Evolutionary conservation across 2,329 filamentous ascomycete genomes (phyloP), one percentile per base, ranked within the genome.

Genomic region (Aureobasidium sp.): DNA sequence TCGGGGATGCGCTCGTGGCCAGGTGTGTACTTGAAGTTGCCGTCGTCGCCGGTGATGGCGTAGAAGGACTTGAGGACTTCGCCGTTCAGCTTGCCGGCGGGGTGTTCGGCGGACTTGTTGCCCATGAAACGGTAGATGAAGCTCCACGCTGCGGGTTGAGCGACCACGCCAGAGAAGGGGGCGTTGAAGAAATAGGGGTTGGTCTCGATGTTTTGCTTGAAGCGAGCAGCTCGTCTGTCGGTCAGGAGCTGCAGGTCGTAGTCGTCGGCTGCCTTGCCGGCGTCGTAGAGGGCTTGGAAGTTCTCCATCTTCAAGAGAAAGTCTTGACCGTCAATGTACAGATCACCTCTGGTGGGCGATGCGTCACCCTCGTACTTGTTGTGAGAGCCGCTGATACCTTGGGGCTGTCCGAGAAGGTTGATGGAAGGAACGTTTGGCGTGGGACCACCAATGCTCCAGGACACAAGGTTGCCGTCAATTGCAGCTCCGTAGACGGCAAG

Each of bases 1-100:
- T 75, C 68, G 2, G 76, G 76, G 60, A 78, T 75, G 7, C 69
- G 66, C 64, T 78, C 75, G 45, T 72, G 61, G 29, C 74, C 75
- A 9, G 64, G 65, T 2, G 65, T 68, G 65, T 71, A 72, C 11
- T 59, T 61, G 57, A 71, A 68, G 61, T 69, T 67, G 35, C 70
- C 67, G 7, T 69, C 69, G 1, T 67, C 62, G 19, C 72, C 73
- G 5, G 62, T 65, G 43, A 77, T 68, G 57, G 73, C 68, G 62
- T 70, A 72, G 68, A 76, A 77, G 46, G 69, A 71, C 64, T 74
- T 75, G 11, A 78, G 64, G 1, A 71, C 67, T 10, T 72, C 65
- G 57, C 70, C 68, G 63, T 73, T 69, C 10, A 75, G 66, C 25
- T 67, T 63, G 27, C 74, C 73, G 31, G 71, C 69, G 2, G 73